A percentile compares a stretch with the other conserved stretches of the same genome.
phyloP scores from a whole-genome alignment of 177 flowering plant species.

The Vitis hybrid region DNA sequence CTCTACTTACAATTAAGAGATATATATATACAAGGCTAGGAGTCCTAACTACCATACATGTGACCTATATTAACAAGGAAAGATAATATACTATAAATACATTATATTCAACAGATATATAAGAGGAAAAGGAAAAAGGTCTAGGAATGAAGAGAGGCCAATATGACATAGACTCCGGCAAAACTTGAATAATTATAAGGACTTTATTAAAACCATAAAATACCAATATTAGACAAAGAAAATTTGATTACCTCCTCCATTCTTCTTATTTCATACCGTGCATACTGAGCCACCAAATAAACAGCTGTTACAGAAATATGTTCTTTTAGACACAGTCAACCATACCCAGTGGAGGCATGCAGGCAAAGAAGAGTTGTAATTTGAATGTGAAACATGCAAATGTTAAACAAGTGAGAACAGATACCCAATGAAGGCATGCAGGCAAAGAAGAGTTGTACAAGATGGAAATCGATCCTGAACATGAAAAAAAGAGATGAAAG shows the following conservation, averaged over 20 bases:
- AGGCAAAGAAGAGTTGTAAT: slow-evolving; percentile 73
- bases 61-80: too few species aligned
- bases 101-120: too few species aligned
- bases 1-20: too few species aligned
- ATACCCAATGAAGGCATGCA: slow-evolving; percentile 92
- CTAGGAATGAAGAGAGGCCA: neutral
- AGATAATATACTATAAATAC: too few species aligned
- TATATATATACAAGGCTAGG: too few species aligned
- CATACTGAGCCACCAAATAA: slow-evolving; percentile 88
- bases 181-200: neutral
- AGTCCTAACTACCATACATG: too few species aligned
- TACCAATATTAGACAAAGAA: neutral
- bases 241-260: slow-evolving; percentile 70
- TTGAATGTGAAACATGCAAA: neutral
- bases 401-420: slow-evolving; percentile 1
- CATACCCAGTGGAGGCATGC: slow-evolving; percentile 88
- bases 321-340: slow-evolving; percentile 16
- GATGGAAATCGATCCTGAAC: slow-evolving; percentile 82
- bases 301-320: slow-evolving; percentile 60
- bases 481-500: slow-evolving; percentile 14
- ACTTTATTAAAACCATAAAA: neutral
- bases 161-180: neutral
- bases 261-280: slow-evolving; percentile 74
- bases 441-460: slow-evolving; percentile 82
- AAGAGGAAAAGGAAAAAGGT: neutral